A percentile compares a stretch with the other conserved stretches of the same genome.
These are phyloP conservation scores for Gracilariopsis chorda DNA, from an alignment of 23 red algal species.

Conservation along the genomic window DNA sequence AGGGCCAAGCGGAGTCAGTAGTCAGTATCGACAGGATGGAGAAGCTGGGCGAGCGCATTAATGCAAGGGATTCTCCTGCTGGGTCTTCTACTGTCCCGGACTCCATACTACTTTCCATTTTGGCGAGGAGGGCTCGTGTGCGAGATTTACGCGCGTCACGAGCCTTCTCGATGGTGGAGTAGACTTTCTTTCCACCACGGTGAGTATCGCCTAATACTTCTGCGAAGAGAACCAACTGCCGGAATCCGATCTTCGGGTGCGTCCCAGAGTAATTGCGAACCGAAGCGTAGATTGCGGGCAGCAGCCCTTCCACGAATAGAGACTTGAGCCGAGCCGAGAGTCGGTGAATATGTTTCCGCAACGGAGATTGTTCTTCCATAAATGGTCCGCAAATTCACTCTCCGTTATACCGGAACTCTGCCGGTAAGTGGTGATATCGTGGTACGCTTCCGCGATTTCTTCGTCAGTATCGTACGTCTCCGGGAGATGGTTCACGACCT, in stretches of 20 bases:
- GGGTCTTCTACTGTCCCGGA: too few species aligned
- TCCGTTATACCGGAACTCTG: neutral
- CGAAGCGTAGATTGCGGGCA: neutral
- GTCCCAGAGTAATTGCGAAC: neutral
- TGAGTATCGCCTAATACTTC: neutral
- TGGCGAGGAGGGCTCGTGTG: too few species aligned
- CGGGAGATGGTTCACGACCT: neutral
- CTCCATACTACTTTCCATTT: too few species aligned
- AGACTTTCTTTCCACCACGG: neutral
- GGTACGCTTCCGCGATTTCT: neutral
- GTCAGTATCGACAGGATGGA: too few species aligned
- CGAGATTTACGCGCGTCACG: neutral
- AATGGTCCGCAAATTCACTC: neutral
- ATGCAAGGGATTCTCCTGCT: too few species aligned
- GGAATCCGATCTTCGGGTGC: neutral
- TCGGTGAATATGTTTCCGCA: neutral
- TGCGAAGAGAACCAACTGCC: neutral
- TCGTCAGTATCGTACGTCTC: neutral
- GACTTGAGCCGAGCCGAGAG: neutral
- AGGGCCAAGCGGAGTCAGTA: too few species aligned
- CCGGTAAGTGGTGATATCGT: neutral
- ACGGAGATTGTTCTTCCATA: neutral
- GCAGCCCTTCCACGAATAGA: constrained; percentile 2
- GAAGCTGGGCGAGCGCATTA: too few species aligned
- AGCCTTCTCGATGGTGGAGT: neutral